These are phyloP conservation scores for Pueraria montana DNA, from an alignment of 306 rosid species.

Conservation along the genomic window DNA sequence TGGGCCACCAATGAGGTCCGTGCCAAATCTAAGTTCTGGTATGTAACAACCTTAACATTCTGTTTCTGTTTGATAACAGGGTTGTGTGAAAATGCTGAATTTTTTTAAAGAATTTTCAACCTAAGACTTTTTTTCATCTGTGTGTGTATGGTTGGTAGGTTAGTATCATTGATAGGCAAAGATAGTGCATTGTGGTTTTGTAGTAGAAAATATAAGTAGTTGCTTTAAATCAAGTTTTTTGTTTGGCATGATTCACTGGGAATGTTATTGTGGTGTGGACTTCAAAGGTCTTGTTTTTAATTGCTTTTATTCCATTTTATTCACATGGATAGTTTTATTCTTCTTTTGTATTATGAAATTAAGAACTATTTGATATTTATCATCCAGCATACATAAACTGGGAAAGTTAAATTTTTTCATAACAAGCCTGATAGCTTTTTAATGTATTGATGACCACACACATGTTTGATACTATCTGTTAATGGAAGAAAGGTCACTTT, in stretches of 20 bases:
- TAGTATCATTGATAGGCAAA: neutral
- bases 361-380: neutral
- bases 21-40: conserved; percentile 88
- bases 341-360: neutral
- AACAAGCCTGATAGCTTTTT: neutral
- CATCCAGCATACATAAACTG: neutral
- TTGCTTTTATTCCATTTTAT: neutral
- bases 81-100: neutral
- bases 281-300: too few species aligned
- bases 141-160: neutral
- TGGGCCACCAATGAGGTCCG: conserved; percentile 94
- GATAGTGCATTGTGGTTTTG: neutral
- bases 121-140: neutral
- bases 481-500: neutral
- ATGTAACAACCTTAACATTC: conserved; percentile 32
- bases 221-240: neutral
- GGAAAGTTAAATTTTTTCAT: too few species aligned
- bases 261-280: too few species aligned
- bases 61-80: neutral
- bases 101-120: neutral
- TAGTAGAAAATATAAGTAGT: neutral
- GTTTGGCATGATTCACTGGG: neutral
- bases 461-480: neutral
- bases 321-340: neutral
- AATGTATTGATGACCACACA: neutral